phyloP scores from a whole-genome alignment of 2,329 filamentous ascomycete genomes.

The Arthrobotrys musiformis region DNA sequence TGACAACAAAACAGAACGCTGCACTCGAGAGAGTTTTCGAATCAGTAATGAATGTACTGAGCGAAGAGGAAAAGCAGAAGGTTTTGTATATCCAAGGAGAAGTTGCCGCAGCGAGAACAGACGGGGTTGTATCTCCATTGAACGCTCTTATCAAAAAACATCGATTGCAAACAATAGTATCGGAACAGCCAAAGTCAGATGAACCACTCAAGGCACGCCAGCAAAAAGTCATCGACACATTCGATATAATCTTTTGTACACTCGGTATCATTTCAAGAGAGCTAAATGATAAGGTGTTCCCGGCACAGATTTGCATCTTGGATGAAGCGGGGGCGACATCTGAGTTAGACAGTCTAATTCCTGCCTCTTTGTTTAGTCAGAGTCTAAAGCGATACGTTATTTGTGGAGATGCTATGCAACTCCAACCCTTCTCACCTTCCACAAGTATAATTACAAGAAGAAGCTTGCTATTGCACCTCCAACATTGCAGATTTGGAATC shows the following conservation, averaged over 20 bases:
- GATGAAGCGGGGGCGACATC: background rate
- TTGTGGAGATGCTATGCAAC: background rate
- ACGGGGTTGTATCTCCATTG: background rate
- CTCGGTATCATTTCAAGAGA: background rate
- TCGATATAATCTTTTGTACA: background rate
- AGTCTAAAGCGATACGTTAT: background rate
- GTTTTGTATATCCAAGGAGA: conserved; percentile 1
- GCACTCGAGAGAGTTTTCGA: background rate
- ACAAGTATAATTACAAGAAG: background rate
- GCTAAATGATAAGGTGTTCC: background rate
- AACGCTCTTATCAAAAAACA: background rate
- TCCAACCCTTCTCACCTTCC: conserved; percentile 9
- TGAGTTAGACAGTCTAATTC: conserved; percentile 7
- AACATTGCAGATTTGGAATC: background rate
- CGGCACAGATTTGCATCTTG: background rate
- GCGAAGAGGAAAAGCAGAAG: background rate
- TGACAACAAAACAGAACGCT: background rate
- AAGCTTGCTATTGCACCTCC: conserved; percentile 3
- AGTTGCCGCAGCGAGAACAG: background rate
- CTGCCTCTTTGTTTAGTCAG: background rate
- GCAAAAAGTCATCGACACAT: background rate
- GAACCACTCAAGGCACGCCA: background rate
- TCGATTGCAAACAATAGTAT: background rate
- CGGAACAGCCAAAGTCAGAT: background rate
- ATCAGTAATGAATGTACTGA: background rate